These are phyloP conservation scores for Kazachstania africana DNA, from an alignment of 805 yeast species.

Conservation along the genomic window DNA sequence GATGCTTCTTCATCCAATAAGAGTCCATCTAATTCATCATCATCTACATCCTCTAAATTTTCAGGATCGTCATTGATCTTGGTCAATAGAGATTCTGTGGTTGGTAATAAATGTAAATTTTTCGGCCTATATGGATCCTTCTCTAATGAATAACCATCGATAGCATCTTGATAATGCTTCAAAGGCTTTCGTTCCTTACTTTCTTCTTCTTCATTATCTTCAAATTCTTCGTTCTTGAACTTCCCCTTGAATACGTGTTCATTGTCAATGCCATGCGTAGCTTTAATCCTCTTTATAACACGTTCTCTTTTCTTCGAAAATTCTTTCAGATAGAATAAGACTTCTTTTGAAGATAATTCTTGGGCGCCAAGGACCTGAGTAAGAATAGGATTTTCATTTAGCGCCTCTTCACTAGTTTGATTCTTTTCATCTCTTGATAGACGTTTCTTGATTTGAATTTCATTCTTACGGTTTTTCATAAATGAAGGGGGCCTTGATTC, in stretches of 20 bases:
- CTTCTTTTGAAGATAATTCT: conserved; percentile 35
- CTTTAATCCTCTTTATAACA: conserved; percentile 15
- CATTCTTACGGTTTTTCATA: conserved; percentile 45
- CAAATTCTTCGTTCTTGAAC: conserved; percentile 4
- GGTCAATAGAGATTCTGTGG: conserved; percentile 40
- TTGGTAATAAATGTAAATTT: conserved; percentile 49
- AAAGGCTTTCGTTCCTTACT: conserved; percentile 7
- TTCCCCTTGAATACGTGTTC: neutral
- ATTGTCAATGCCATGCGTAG: conserved; percentile 23
- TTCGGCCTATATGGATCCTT: conserved; percentile 36
- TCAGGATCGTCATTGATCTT: conserved; percentile 50
- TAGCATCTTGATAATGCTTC: conserved; percentile 13
- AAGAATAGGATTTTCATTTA: conserved; percentile 33
- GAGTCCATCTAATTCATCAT: conserved; percentile 57
- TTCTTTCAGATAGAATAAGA: conserved; percentile 26
- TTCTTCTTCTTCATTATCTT: conserved; percentile 4
- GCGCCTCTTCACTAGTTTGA: conserved; percentile 29
- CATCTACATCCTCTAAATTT: conserved; percentile 66
- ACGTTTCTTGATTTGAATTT: conserved; percentile 29
- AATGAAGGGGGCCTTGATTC: conserved; percentile 75
- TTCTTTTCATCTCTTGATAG: conserved; percentile 17
- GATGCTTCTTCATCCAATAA: conserved; percentile 61
- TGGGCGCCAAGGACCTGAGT: conserved; percentile 34
- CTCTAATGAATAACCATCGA: conserved; percentile 28
- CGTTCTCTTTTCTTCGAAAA: conserved; percentile 22